Percentiles rank a stretch among this genome's conserved stretches.
Evolutionary conservation across 352 stramenopile genomes (phyloP).

Genomic region (Pythium brassicae): DNA sequence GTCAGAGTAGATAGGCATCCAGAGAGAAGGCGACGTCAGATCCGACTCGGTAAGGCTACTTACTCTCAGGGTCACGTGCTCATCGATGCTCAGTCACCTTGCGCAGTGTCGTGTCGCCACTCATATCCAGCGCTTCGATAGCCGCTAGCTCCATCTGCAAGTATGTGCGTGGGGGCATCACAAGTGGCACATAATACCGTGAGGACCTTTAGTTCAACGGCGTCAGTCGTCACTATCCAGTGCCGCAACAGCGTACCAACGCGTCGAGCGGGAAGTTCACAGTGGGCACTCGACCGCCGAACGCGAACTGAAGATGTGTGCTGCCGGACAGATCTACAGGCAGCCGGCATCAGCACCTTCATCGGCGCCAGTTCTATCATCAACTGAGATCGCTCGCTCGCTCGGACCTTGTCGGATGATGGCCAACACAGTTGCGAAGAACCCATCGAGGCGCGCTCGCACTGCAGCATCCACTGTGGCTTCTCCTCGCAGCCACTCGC

Average conservation of each 20-base stretch:
- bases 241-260: conserved; percentile 19
- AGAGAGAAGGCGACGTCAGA: background rate
- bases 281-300: conserved; percentile 33
- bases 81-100: background rate
- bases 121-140: conserved; percentile 6
- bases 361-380: background rate
- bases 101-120: background rate
- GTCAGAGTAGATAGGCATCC: background rate
- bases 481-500: conserved; percentile 10
- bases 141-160: conserved; percentile 19
- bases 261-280: conserved; percentile 42
- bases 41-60: background rate
- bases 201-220: background rate
- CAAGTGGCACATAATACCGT: background rate
- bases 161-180: no score
- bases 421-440: conserved; percentile 21
- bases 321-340: conserved; percentile 29
- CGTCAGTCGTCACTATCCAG: no score
- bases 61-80: background rate
- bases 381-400: no score
- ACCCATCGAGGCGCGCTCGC: conserved; percentile 21
- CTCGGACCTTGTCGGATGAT: conserved; percentile 21
- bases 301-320: conserved; percentile 44
- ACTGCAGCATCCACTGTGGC: background rate
- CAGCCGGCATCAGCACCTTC: no score